Base-by-base conservation (phyloP, 176 grass and related monocot genomes). In the Carex kokanica region DNA sequence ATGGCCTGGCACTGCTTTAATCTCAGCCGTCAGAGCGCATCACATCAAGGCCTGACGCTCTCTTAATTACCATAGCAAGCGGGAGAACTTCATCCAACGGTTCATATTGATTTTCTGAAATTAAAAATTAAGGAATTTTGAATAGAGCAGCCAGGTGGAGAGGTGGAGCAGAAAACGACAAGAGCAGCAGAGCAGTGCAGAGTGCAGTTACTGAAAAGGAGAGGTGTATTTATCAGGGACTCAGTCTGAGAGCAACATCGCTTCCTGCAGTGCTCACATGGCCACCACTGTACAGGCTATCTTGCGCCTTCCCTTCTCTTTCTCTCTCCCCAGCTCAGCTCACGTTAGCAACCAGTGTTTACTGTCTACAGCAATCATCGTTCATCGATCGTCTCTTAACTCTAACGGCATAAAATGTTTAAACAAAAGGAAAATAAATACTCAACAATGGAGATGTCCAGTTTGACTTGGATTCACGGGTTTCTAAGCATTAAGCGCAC, bases 391-490 rank as follows among this genome's bases (percentile, higher is more conserved):
- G n/a, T n/a, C n/a, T n/a, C n/a, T n/a, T n/a, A 16, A 20, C 11
- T 40, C 23, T 64, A 62, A 34, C 77, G 68, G 45, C 69, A 64
- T 20, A 15, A 82, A 15, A 61, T 40, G 7, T 25, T 40, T 5
- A 36, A 18, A 40, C 13, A 1, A 18, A 2, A 52, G 3, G n/a
- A n/a, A 25, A 20, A 24, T 24, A 24, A 24, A 24, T n/a, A 4
- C 40, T 45, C 18, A 45, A 71, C 8, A 43, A 8, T 7, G 8
- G 73, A 73, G 25, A 25, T 25, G 25, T 25, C 25, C 25, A 25
- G 25, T 25, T 25, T 25, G 66, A 45, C 17, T 40, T 20, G 61
- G 89, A 91, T 88, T 89, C 89, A 88, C 86, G 81, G 74, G 85
- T 81, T 85, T 11, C 60, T 21, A 82, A 15, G 79, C n/a, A 64